These are phyloP conservation scores for Camellia sinensis DNA, from an alignment of 148 eudicot species.

Conservation along the genomic window DNA sequence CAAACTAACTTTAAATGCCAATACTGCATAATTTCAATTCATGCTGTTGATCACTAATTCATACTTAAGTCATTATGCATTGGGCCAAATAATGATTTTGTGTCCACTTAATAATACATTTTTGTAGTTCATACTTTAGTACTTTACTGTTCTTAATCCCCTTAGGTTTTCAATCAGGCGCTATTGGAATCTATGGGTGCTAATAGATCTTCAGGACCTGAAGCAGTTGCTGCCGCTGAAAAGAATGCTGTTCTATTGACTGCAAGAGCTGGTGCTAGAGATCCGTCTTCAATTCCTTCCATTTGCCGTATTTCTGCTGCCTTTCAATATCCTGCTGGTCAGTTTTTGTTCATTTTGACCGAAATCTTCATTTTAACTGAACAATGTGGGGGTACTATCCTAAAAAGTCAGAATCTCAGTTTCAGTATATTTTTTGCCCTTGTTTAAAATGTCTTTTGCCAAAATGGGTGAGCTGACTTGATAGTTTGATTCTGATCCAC, in stretches of 20 bases:
- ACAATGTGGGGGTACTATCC: neutral
- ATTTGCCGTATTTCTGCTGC: conserved; percentile 96
- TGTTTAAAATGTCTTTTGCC: too few species aligned
- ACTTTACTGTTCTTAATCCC: neutral
- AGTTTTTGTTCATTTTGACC: conserved; percentile 10
- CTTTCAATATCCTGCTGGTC: conserved; percentile 93
- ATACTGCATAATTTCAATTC: neutral
- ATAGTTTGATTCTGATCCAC: too few species aligned
- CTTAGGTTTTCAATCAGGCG: conserved; percentile 43
- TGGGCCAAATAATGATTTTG: neutral
- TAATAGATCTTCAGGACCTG: conserved; percentile 77
- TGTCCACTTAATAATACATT: neutral
- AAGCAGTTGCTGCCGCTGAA: conserved; percentile 84
- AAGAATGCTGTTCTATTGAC: conserved; percentile 85
- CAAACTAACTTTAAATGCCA: neutral
- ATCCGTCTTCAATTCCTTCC: conserved; percentile 97
- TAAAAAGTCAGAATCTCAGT: too few species aligned
- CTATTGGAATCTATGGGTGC: conserved; percentile 87
- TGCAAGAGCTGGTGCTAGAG: conserved; percentile 98
- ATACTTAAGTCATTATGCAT: neutral
- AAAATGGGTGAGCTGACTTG: too few species aligned
- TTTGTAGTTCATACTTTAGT: neutral
- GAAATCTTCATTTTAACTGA: neutral
- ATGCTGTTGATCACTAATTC: neutral
- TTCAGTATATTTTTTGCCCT: too few species aligned